phyloP scores from a whole-genome alignment of 179 eudicot genomes.

The Beta macrorhiza region DNA sequence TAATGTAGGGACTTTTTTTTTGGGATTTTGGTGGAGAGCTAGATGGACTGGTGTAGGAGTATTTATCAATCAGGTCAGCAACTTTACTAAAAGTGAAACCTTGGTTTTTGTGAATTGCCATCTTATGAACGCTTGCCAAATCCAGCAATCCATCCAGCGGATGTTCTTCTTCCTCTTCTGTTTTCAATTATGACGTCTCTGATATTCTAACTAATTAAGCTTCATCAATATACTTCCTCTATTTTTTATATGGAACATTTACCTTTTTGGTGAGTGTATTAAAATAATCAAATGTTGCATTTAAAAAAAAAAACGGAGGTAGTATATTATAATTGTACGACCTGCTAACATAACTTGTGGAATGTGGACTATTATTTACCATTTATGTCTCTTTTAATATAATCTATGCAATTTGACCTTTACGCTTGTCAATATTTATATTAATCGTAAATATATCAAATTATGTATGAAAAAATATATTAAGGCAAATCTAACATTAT shows the following conservation, averaged over 20 bases:
- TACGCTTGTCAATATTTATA: no score
- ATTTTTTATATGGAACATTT: background rate
- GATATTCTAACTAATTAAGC: background rate
- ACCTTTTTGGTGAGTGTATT: background rate
- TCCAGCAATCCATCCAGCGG: constrained; percentile 32
- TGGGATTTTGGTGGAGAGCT: background rate
- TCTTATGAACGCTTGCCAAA: constrained; percentile 39
- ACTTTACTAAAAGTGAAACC: constrained; percentile 38
- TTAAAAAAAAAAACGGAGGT: no score
- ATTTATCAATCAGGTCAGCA: constrained; percentile 25
- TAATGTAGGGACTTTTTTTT: background rate
- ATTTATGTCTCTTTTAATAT: no score
- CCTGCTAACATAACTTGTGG: no score
- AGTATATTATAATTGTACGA: no score
- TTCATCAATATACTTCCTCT: background rate
- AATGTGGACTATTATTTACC: no score
- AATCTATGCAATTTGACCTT: no score
- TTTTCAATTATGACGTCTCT: constrained; percentile 6
- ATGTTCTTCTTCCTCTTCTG: constrained; percentile 27
- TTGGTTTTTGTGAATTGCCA: constrained; percentile 45
- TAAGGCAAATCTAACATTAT: no score
- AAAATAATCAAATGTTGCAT: no score
- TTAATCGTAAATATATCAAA: no score
- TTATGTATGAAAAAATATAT: no score
- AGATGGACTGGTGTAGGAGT: constrained; percentile 16